Percentiles rank a stretch among this genome's conserved stretches.
Conservation (phyloP, 1,284 basidiomycete genomes). For the Calocybe gambosa region DNA sequence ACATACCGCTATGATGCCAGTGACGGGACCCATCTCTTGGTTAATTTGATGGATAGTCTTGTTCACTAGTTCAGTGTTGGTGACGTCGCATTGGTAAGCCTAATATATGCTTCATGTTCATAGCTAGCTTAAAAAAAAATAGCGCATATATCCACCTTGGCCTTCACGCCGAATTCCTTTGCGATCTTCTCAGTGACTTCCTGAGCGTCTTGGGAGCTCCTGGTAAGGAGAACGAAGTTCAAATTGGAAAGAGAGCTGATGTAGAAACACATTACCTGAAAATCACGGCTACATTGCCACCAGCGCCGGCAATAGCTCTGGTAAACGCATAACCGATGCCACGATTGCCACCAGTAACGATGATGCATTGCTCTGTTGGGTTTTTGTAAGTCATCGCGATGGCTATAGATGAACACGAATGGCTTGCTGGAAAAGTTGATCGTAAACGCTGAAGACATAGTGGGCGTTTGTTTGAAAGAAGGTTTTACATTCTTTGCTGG, state of each 20-base stretch:
- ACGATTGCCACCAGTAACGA: slow-evolving; percentile 34
- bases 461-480: too few species aligned
- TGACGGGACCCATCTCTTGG: slow-evolving; percentile 28
- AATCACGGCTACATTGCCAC: slow-evolving; percentile 32
- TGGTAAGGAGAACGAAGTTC: slow-evolving; percentile 9
- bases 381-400: not conserved
- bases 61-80: slow-evolving; percentile 26
- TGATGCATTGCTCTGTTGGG: slow-evolving; percentile 26
- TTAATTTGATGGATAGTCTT: slow-evolving; percentile 28
- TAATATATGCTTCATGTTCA: not conserved
- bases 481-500: too few species aligned
- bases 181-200: slow-evolving; percentile 26
- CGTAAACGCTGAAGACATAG: slow-evolving; percentile 14
- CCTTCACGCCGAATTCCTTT: slow-evolving; percentile 28
- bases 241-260: too few species aligned
- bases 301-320: slow-evolving; percentile 29
- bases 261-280: slow-evolving; percentile 30
- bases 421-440: slow-evolving; percentile 19
- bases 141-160: slow-evolving; percentile 22
- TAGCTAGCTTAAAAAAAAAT: not conserved
- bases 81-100: slow-evolving; percentile 35
- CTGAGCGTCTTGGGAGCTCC: slow-evolving; percentile 28
- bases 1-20: slow-evolving; percentile 31
- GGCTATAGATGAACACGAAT: not conserved
- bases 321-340: slow-evolving; percentile 33